Base-by-base conservation (phyloP, 164 flowering plant species). In the Stephania japonica region DNA sequence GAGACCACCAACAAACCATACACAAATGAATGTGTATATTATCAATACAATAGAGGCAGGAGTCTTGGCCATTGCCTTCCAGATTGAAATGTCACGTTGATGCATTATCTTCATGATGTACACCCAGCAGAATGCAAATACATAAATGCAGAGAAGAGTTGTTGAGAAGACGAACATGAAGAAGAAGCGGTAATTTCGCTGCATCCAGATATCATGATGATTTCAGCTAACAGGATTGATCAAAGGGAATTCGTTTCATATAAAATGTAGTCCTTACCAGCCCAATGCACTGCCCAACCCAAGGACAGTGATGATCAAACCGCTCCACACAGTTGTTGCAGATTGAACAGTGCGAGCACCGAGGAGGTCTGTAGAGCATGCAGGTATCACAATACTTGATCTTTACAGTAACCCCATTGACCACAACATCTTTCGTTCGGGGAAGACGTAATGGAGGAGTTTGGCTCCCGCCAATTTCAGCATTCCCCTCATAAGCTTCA, bases 261-360 rank as follows among this genome's bases (percentile, higher is more conserved):
- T 14, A 65, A 18, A 65, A 3, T 7, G 38, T 16, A 4, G 32
- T 16, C 18, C 61, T 86, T 84, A 94, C 98, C 93, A 85, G 80
- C 47, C 98, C 97, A 84, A 94, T 92, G 84, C 99, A 94, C 78
- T 92, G 99, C 65, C 99, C 96, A 76, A 92, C 97, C 99, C 98
- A 94, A 41, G 98, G 98, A 80, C 97, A 94, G 77, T 91, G 99
- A 74, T 92, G 99, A 74, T 94, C 97, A 83, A 92, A 94, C 63
- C 95, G 84, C 75, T 92, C 94, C 16, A 94, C 98, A 75, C 98
- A 92, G 74, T 94, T 94, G 70, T 91, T 91, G 83, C 97, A 89
- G 65, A 91, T 91, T 27, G 97, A 91, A 75, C 97, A 91, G 73
- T 94, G 98, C 2, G 98, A 94, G 81, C 98, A 94, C 49, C 98